A percentile compares a stretch with the other conserved stretches of the same genome.
Conservation (phyloP, 2,329 filamentous ascomycete species). For the Diatrype stigma region DNA sequence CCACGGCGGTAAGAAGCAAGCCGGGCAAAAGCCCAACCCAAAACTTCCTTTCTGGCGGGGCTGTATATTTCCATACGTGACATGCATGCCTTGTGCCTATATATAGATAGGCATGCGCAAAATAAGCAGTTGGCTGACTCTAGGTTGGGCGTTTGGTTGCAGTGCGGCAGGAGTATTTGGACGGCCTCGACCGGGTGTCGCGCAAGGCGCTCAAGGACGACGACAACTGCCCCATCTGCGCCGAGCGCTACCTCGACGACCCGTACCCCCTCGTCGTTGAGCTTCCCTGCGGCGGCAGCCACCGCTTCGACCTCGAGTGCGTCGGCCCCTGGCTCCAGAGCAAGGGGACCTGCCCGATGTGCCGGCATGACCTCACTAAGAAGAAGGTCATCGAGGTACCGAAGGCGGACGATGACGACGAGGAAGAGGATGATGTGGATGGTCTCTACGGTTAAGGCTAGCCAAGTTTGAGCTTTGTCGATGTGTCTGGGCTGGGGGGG, state of each 20-base stretch:
- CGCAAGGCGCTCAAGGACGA: conserved; percentile 46
- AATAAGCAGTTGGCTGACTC: no score
- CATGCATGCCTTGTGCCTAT: no score
- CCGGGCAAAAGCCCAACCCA: no score
- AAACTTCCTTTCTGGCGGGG: no score
- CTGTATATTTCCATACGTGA: no score
- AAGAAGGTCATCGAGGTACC: conserved; percentile 39
- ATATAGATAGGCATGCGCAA: no score
- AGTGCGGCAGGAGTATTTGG: conserved; percentile 57
- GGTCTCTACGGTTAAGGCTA: conserved; percentile 44
- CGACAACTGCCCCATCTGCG: conserved; percentile 60
- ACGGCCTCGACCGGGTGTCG: conserved; percentile 54
- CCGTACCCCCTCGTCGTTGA: conserved; percentile 59
- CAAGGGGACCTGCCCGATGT: conserved; percentile 62
- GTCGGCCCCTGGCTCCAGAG: conserved; percentile 61
- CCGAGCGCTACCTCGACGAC: conserved; percentile 58
- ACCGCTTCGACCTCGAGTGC: conserved; percentile 64
- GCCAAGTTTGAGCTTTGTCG: neutral
- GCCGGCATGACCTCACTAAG: conserved; percentile 55
- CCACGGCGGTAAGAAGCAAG: no score
- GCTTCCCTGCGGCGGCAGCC: conserved; percentile 55
- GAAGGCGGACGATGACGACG: conserved; percentile 42
- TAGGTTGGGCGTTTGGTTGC: no score
- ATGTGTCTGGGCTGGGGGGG: no score
- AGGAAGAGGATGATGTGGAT: conserved; percentile 50